Base-by-base conservation (phyloP, 2,329 filamentous ascomycete species). In the Trichoderma koningiopsis region DNA sequence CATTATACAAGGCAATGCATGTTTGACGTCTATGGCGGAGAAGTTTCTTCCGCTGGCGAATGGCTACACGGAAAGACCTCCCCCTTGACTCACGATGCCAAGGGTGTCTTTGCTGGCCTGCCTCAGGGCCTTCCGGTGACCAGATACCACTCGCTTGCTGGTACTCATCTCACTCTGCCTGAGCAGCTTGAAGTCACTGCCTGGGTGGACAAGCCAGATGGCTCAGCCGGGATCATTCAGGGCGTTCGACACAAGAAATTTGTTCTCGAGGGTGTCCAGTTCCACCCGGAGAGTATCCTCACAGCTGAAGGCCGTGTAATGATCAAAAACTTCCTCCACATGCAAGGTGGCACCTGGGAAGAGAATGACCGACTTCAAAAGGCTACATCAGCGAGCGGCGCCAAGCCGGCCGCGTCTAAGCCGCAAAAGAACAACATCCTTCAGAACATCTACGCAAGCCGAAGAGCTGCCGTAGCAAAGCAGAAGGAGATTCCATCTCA, bases 61-160 rank as follows among this genome's bases (percentile, higher is more conserved):
- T 97, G 97, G 76, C 84, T 99, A 67, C 96, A 99, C 77, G 96
- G 96, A 75, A 99, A 99, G 84, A 99, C 96, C 7, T 98, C 95
- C 2, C 91, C 92, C 62, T 84, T 99, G 76, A 88, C 89, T 52
- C 96, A 99, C 80, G 96, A 99, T 78, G 87, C 86, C 63, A 96
- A 94, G 79, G 96, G 96, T n/a, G 91, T 97, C 8, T 99, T 97
- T 78, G 87, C 88, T 55, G 89, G 89, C n/a, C 84, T 99, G 68
- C 83, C 90, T 4, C 91, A 96, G 76, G 88, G 89, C 40, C 86
- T 99, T 24, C 92, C 92, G 0, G 94, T 99, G 24, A 99, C 96
- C 19, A 87, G 96, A 72, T 99, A 99, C 77, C 96, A 99, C 81
- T 99, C 96, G 4, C 88, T 99, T 52, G 96, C 96, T 13, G 96